phyloP scores from a whole-genome alignment of 2,329 filamentous ascomycete genomes.

The Penicillium sp. region DNA sequence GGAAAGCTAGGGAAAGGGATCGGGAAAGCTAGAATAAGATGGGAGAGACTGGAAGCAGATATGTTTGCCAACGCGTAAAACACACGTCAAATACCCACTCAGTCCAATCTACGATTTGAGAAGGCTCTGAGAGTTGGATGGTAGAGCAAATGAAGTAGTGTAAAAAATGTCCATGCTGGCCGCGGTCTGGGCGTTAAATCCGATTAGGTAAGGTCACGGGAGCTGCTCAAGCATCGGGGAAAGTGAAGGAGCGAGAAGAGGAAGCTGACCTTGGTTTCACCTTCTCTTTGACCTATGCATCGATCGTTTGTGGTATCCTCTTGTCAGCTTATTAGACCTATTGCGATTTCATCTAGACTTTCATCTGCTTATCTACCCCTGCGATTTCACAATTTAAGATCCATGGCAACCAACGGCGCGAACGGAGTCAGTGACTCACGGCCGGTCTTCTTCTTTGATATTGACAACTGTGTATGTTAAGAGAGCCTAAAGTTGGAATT shows the following conservation, averaged over 20 bases:
- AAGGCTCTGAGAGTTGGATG: conserved; percentile 7
- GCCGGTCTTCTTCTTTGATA: conserved; percentile 76
- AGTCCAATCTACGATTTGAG: conserved; percentile 7
- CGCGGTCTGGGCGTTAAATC: conserved; percentile 6
- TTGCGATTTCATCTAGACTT: not conserved
- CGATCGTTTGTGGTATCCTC: conserved; percentile 8
- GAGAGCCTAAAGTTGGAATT: not conserved
- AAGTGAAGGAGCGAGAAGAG: not conserved
- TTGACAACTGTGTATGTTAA: conserved; percentile 81
- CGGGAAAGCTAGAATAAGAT: conserved; percentile 5
- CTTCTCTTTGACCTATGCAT: conserved; percentile 16
- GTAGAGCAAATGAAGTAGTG: conserved; percentile 6
- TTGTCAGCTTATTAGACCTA: conserved; percentile 5
- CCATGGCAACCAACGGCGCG: conserved; percentile 23
- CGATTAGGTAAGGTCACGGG: conserved; percentile 20
- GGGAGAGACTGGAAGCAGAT: conserved; percentile 1
- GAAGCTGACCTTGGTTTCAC: not conserved
- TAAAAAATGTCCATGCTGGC: conserved; percentile 10
- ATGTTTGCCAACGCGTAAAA: not conserved
- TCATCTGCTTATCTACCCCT: not conserved
- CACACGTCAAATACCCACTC: conserved; percentile 1
- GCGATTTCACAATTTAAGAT: conserved; percentile 13
- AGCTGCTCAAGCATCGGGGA: not conserved
- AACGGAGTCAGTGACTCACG: conserved; percentile 36
- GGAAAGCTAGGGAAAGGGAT: conserved; percentile 13